Conservation (phyloP, 768 basidiomycete genomes). For the Xerocomellus amylosporus region DNA sequence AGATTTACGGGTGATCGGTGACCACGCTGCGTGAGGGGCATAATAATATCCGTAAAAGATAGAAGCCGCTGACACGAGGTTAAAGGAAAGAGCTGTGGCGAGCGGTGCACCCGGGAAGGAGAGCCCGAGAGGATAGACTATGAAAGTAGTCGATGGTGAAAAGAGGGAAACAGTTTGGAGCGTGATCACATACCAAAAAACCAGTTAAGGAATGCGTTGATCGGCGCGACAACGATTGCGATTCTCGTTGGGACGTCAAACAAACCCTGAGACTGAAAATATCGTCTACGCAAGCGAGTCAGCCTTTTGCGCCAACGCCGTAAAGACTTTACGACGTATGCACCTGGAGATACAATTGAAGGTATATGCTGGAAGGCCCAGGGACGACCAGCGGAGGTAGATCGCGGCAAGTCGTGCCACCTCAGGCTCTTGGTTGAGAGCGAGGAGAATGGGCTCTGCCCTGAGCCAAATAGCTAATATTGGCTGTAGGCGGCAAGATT, state of each 20-base stretch:
- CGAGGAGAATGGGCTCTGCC: conserved; percentile 74
- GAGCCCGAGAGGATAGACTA: conserved; percentile 56
- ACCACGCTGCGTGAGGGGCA: conserved; percentile 75
- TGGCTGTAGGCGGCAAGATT: conserved; percentile 30
- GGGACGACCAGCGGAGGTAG: conserved; percentile 72
- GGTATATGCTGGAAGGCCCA: conserved; percentile 77
- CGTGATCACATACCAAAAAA: conserved; percentile 58
- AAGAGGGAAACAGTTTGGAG: neutral
- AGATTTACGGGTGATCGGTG: conserved; percentile 32
- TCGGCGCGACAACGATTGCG: conserved; percentile 76
- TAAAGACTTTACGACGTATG: conserved; percentile 14
- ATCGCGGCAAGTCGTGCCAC: conserved; percentile 73
- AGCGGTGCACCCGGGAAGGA: conserved; percentile 94
- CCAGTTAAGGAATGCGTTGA: conserved; percentile 82
- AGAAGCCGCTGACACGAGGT: conserved; percentile 67
- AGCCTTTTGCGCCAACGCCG: neutral
- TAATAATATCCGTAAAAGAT: conserved; percentile 62
- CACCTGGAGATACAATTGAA: conserved; percentile 57
- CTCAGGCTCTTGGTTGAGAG: conserved; percentile 75
- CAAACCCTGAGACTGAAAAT: conserved; percentile 80
- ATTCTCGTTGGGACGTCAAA: conserved; percentile 85
- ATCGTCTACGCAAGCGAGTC: conserved; percentile 32
- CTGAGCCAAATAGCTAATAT: conserved; percentile 78
- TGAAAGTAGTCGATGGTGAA: neutral
- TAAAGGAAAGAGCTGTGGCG: conserved; percentile 85